A percentile compares a stretch with the other conserved stretches of the same genome.
phyloP scores from a whole-genome alignment of 2,329 filamentous ascomycete genomes.

The Fusarium lyarnte region DNA sequence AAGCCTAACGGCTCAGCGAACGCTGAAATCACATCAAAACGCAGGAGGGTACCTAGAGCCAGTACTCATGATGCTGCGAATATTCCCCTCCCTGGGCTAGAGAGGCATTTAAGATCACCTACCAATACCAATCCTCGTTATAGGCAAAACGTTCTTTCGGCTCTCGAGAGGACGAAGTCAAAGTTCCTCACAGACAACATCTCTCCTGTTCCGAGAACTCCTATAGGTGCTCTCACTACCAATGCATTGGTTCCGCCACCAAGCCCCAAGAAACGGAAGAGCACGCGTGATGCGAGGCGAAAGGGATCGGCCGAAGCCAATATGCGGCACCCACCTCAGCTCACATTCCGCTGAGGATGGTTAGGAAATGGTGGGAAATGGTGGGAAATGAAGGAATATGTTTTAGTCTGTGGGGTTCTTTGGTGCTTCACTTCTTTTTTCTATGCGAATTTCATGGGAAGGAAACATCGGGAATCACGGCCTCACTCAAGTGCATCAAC shows the following conservation, averaged over 20 bases:
- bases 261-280: conserved; percentile 14
- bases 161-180: conserved; percentile 42
- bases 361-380: not conserved
- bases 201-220: conserved; percentile 4
- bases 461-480: not conserved
- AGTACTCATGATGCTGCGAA: conserved; percentile 28
- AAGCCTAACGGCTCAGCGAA: conserved; percentile 4
- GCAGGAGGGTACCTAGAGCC: conserved; percentile 19
- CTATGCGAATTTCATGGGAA: conserved; percentile 6
- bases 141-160: conserved; percentile 41
- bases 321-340: not conserved
- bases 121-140: conserved; percentile 19
- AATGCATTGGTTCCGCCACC: not conserved
- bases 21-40: conserved; percentile 2
- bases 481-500: not conserved
- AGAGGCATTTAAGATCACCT: conserved; percentile 33
- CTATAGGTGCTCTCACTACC: not conserved
- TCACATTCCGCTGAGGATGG: not conserved
- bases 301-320: not conserved
- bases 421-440: not conserved
- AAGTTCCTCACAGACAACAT: conserved; percentile 42
- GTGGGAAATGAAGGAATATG: not conserved
- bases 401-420: not conserved
- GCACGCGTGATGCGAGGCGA: not conserved
- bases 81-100: conserved; percentile 39